Evolutionary conservation across 1,284 basidiomycete species (phyloP), one percentile per base, ranked within the genome.

Genomic region (Rhodotorula sp.): DNA sequence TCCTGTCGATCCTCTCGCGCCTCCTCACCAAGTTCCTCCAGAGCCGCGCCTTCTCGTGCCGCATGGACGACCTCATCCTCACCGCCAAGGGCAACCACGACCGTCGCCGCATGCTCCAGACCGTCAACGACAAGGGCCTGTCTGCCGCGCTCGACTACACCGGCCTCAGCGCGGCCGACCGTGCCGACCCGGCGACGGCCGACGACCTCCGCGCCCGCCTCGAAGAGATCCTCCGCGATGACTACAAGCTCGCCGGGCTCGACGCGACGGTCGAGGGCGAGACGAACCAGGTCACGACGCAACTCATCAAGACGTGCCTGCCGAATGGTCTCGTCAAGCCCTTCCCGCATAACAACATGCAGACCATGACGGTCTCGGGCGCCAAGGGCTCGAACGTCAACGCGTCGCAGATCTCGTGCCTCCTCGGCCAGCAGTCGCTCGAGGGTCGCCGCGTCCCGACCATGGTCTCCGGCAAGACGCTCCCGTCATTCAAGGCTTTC

Each of bases 321-420:
- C 97, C 97, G n/a, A 84, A 88, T 63, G 91, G 91, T 62, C 87
- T 99, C 52, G 85, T 92, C 74, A 92, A 93, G 78, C 89, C 90
- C 73, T 99, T 99, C 85, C 97, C 97, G 44, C 89, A 94, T 81
- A 99, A 99, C 84, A 91, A 99, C 87, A 99, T 99, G 97, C 96
- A 99, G 82, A 90, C 91, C 75, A 99, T 99, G 97, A 98, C 96
- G 8, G 88, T 93, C 68, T 97, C 97, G 57, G 97, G 97, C 78
- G 97, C 97, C 67, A 99, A 99, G 83, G 97, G 97, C 72, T 96
- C 92, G 76, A 90, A 92, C 45, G 96, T 99, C 82, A 99, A 99
- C 79, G 96, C 93, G 14, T 91, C 93, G 74, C 95, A 98, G 81
- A 99, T 99, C 79, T 98, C 97, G 52, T 98, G 95, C 78, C 88